Conservation (phyloP, 352 stramenopile genomes). For the Globisporangium acanthophoron region DNA sequence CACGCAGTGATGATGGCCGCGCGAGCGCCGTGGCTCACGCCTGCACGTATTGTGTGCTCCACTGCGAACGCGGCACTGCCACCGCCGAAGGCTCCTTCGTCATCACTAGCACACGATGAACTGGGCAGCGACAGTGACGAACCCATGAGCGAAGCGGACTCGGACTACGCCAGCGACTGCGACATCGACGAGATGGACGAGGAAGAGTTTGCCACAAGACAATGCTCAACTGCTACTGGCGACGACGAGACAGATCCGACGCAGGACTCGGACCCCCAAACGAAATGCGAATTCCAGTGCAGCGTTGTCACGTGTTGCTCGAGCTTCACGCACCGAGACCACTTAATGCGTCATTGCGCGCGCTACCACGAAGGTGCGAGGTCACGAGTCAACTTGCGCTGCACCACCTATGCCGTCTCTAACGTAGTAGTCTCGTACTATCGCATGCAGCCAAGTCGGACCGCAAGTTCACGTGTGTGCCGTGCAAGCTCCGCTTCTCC, state of each 20-base stretch:
- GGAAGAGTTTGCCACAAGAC: too few species aligned
- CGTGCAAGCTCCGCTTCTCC: constrained; percentile 10
- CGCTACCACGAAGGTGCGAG: constrained; percentile 14
- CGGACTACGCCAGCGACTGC: too few species aligned
- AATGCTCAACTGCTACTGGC: not conserved
- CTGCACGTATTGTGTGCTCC: not conserved
- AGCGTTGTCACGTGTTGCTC: constrained; percentile 8
- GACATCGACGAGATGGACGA: too few species aligned
- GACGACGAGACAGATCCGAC: not conserved
- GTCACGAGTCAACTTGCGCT: not conserved
- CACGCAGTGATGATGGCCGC: not conserved
- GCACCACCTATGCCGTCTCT: too few species aligned
- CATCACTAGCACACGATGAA: not conserved
- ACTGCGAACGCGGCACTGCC: not conserved
- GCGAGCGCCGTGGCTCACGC: not conserved
- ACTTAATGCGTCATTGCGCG: constrained; percentile 11
- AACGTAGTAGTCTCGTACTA: too few species aligned
- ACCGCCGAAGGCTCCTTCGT: not conserved
- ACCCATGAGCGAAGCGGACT: too few species aligned
- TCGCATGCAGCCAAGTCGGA: not conserved
- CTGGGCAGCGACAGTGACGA: not conserved
- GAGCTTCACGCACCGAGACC: constrained; percentile 11
- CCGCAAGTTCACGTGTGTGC: constrained; percentile 7
- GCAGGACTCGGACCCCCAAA: not conserved
- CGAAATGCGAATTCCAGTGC: constrained; percentile 6